phyloP scores from a whole-genome alignment of 371 early-diverging fungal genomes.

The Astathelohania contejeani region DNA sequence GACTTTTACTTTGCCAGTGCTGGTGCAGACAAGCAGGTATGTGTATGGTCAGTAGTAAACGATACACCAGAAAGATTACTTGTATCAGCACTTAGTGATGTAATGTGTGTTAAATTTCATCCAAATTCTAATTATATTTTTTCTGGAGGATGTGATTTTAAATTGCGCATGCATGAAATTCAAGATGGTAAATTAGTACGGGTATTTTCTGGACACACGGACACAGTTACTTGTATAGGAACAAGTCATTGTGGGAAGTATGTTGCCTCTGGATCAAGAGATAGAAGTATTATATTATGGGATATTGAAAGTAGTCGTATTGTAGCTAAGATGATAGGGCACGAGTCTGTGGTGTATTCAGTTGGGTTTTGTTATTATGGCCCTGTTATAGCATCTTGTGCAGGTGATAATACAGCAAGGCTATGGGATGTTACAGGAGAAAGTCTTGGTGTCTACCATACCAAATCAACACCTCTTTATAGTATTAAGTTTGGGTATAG shows the following conservation, averaged over 20 bases:
- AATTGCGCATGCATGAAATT: constrained; percentile 85
- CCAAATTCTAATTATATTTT: constrained; percentile 87
- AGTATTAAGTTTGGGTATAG: constrained; percentile 67
- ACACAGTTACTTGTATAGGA: constrained; percentile 64
- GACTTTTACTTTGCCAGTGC: constrained; percentile 90
- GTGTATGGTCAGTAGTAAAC: constrained; percentile 85
- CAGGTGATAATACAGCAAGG: constrained; percentile 73
- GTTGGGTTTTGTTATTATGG: constrained; percentile 74
- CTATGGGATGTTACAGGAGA: constrained; percentile 66
- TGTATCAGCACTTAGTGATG: constrained; percentile 87
- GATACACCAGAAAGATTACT: constrained; percentile 83
- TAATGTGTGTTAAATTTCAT: constrained; percentile 80
- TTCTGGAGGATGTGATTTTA: constrained; percentile 78
- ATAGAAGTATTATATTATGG: constrained; percentile 73
- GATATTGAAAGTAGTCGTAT: constrained; percentile 75
- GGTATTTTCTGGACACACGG: constrained; percentile 74
- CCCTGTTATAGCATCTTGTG: constrained; percentile 66
- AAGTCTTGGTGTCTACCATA: constrained; percentile 63
- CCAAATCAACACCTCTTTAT: constrained; percentile 77
- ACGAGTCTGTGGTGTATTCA: constrained; percentile 68
- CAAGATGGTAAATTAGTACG: constrained; percentile 74
- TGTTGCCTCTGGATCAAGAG: constrained; percentile 74
- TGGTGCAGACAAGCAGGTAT: constrained; percentile 77
- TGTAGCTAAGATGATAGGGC: constrained; percentile 74
- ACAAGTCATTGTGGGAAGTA: constrained; percentile 80